These are phyloP conservation scores for Aureobasidium uvarum DNA, from an alignment of 2,329 filamentous ascomycete species.

Conservation along the genomic window DNA sequence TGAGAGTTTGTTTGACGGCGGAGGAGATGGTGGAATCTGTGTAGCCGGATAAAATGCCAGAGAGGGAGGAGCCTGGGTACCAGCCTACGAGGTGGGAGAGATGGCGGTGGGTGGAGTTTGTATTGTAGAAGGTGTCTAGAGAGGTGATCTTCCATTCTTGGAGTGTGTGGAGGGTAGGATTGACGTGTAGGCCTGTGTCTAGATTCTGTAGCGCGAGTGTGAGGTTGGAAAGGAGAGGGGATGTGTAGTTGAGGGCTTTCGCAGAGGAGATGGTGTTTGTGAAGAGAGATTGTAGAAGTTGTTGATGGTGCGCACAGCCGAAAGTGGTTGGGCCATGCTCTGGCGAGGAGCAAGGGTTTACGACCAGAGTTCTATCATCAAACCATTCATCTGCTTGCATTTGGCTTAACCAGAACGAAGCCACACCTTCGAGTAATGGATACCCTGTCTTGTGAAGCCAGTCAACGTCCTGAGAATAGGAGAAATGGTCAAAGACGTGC, in stretches of 20 bases:
- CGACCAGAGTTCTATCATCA: conserved; percentile 54
- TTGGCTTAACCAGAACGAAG: conserved; percentile 57
- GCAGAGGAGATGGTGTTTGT: conserved; percentile 34
- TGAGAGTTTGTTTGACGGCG: conserved; percentile 50
- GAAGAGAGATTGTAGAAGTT: conserved; percentile 49
- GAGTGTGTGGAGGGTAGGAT: conserved; percentile 44
- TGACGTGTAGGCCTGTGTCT: conserved; percentile 53
- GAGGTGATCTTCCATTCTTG: conserved; percentile 54
- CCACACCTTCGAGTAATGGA: conserved; percentile 54
- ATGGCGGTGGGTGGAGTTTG: conserved; percentile 52
- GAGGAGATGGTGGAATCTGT: conserved; percentile 46
- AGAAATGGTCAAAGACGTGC: conserved; percentile 58
- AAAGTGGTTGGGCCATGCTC: conserved; percentile 55
- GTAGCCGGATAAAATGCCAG: conserved; percentile 47
- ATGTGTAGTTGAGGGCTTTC: conserved; percentile 32
- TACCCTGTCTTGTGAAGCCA: conserved; percentile 52
- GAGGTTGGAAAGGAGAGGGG: conserved; percentile 42
- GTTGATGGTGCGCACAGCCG: conserved; percentile 55
- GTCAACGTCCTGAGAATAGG: conserved; percentile 50
- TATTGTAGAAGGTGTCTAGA: conserved; percentile 37
- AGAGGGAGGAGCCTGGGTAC: conserved; percentile 55
- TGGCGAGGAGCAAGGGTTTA: conserved; percentile 59
- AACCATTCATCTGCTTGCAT: conserved; percentile 52
- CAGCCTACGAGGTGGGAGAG: conserved; percentile 58
- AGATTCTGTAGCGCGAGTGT: conserved; percentile 46